Conservation (phyloP, 352 stramenopile genomes). For the Nothophytophthora sp. region DNA sequence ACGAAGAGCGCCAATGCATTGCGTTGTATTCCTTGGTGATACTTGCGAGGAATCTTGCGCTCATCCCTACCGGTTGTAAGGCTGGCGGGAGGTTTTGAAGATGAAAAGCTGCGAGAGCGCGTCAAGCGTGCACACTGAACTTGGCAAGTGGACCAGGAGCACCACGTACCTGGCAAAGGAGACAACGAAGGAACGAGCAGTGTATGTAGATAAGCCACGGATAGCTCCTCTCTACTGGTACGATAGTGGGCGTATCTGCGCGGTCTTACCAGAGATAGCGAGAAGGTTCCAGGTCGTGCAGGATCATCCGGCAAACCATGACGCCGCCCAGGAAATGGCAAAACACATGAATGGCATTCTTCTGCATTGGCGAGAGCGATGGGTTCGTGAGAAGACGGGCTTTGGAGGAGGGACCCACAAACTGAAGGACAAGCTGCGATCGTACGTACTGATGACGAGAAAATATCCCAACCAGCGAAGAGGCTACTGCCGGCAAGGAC, state of each 20-base stretch:
- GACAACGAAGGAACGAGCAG: not conserved
- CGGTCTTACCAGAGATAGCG: constrained; percentile 48
- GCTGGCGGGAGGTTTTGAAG: constrained; percentile 23
- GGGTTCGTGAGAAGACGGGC: not conserved
- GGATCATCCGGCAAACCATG: constrained; percentile 53
- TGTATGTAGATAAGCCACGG: not conserved
- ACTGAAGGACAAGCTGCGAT: not conserved
- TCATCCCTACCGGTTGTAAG: constrained; percentile 11
- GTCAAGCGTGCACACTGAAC: constrained; percentile 32
- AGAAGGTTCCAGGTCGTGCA: constrained; percentile 35
- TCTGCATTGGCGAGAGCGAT: constrained; percentile 21
- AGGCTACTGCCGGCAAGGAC: constrained; percentile 32
- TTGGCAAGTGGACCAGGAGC: constrained; percentile 32
- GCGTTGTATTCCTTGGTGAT: too few species aligned
- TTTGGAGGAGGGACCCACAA: too few species aligned
- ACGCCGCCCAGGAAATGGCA: constrained; percentile 68
- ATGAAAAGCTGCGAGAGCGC: constrained; percentile 28
- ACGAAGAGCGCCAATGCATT: too few species aligned
- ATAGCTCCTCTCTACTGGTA: too few species aligned
- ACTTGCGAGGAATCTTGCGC: too few species aligned
- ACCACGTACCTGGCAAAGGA: constrained; percentile 32
- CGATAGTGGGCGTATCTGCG: not conserved
- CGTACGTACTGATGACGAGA: constrained; percentile 37
- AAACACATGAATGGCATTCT: constrained; percentile 49
- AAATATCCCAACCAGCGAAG: constrained; percentile 51